These are phyloP conservation scores for Apiospora arundinis DNA, from an alignment of 2,329 filamentous ascomycete genomes.

Conservation along the genomic window DNA sequence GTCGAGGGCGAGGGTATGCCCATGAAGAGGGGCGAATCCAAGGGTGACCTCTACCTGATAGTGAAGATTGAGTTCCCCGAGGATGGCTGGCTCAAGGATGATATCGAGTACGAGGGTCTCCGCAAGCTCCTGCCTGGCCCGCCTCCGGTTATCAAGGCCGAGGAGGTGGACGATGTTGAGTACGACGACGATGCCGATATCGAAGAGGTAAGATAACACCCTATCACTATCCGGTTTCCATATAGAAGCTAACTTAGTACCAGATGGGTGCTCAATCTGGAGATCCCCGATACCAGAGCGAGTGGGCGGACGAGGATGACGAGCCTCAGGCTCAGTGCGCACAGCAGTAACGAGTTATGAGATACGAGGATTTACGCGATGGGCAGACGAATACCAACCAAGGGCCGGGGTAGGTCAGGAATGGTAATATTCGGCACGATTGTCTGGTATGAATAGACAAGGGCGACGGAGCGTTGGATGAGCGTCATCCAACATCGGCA, in stretches of 20 bases:
- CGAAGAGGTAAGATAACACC: slow-evolving; percentile 66
- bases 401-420: not conserved
- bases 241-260: slow-evolving; percentile 35
- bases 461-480: not conserved
- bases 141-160: slow-evolving; percentile 65
- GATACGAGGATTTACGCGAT: slow-evolving; percentile 22
- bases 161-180: slow-evolving; percentile 85
- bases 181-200: slow-evolving; percentile 85
- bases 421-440: not conserved
- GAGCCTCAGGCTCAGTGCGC: slow-evolving; percentile 74
- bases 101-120: slow-evolving; percentile 73
- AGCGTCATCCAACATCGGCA: not conserved
- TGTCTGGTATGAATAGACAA: slow-evolving; percentile 15
- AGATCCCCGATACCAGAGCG: slow-evolving; percentile 68
- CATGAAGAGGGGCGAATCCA: slow-evolving; percentile 80
- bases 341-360: slow-evolving; percentile 64
- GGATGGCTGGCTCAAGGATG: slow-evolving; percentile 79
- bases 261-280: slow-evolving; percentile 76
- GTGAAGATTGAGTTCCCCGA: slow-evolving; percentile 90
- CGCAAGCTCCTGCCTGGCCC: slow-evolving; percentile 77
- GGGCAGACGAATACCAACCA: slow-evolving; percentile 4
- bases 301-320: slow-evolving; percentile 76
- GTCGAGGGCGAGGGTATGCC: slow-evolving; percentile 94
- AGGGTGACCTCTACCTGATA: slow-evolving; percentile 86
- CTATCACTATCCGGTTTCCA: not conserved